phyloP scores from a whole-genome alignment of 2,329 filamentous ascomycete species.

The Sporothrix brasiliensis region DNA sequence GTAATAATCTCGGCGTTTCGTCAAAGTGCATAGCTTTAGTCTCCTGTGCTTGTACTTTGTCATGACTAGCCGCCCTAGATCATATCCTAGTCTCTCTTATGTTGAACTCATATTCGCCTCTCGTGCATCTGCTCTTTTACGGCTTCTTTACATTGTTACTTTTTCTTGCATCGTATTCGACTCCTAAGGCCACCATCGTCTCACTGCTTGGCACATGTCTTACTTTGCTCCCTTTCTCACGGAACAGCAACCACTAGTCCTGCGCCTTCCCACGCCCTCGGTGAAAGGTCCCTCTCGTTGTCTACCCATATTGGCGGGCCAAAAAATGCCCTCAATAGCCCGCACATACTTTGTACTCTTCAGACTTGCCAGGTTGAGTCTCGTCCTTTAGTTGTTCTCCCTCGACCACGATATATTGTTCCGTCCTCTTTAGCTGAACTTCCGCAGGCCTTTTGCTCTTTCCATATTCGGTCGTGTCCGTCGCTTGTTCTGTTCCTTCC shows the following conservation, averaged over 20 bases:
- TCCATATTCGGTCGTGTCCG: background rate
- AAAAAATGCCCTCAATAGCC: constrained; percentile 6
- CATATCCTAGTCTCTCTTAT: background rate
- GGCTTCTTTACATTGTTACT: background rate
- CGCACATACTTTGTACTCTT: background rate
- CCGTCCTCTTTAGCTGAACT: background rate
- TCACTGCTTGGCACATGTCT: background rate
- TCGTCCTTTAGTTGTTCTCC: background rate
- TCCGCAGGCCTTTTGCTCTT: background rate
- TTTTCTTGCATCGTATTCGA: background rate
- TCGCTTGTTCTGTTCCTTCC: background rate
- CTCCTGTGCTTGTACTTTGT: background rate
- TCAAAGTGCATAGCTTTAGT: background rate
- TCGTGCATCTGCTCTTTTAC: background rate
- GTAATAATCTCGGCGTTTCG: background rate
- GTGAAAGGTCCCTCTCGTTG: background rate
- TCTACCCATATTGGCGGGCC: background rate
- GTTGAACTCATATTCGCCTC: background rate
- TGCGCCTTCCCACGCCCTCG: background rate
- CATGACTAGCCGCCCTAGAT: background rate
- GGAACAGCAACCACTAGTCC: constrained; percentile 4
- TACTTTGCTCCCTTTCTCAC: background rate
- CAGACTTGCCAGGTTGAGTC: background rate
- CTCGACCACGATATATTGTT: background rate
- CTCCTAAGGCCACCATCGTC: background rate